Evolutionary conservation across 2,329 filamentous ascomycete genomes (phyloP), one percentile per base, ranked within the genome.

Genomic region (Aspergillus niger): DNA sequence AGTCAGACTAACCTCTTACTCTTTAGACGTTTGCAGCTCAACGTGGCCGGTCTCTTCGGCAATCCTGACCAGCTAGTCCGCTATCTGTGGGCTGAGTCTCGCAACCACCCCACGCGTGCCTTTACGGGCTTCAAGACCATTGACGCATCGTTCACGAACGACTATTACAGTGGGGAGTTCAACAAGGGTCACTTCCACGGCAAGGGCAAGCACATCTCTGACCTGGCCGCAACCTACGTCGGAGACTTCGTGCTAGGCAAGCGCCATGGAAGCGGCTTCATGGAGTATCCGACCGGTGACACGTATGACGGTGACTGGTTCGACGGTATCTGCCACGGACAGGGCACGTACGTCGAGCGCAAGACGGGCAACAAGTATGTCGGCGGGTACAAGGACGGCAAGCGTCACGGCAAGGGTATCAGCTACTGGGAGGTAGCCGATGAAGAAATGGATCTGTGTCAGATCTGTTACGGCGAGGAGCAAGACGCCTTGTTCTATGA

Each of bases 351-450:
- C 60, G 76, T 84, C 32, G 83, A 87, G 65, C 78, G 78, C 32
- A 77, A 81, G 50, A 86, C 83, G 0, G 84, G 84, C 50, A 87
- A 88, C 69, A 84, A 83, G 44, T 88, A 86, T 64, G 82, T 83
- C 13, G 86, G 86, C 26, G 84, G 83, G 20, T 89, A 85, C 78
- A 81, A 83, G 65, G 80, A 85, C 58, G 85, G 85, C 65, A 85
- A 85, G 72, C 82, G 83, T 43, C 82, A 84, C 64, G 86, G 86
- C 55, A 83, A 85, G 64, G 86, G 86, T n/a, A 81, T 85, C 39
- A 87, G 85, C 58, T 82, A 83, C 64, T 88, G 85, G 80, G 83
- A 85, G 66, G 82, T 85, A 26, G 86, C 85, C 2, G 85, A 88
- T 57, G 85, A 88, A 59, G 83, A 86, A 63, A 81, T 83, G 72